Evolutionary conservation across 805 yeast species (phyloP).

Genomic region (Pichia exigua): DNA sequence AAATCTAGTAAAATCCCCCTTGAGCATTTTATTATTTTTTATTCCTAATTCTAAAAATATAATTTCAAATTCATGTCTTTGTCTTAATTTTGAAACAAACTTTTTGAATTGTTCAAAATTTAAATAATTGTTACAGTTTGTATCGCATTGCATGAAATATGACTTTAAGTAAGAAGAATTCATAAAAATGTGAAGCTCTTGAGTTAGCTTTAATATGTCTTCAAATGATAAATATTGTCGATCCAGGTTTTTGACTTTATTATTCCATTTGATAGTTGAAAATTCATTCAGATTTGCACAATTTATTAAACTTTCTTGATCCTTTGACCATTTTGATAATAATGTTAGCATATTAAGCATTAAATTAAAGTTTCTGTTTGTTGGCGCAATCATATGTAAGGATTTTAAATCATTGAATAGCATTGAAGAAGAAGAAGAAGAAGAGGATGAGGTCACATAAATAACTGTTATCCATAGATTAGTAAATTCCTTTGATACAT

Average conservation of each 20-base stretch:
- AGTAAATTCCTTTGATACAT: slow-evolving; percentile 57
- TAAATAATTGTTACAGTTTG: slow-evolving; percentile 40
- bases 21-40: slow-evolving; percentile 17
- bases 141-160: slow-evolving; percentile 50
- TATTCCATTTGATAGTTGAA: slow-evolving; percentile 5
- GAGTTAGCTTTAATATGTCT: slow-evolving; percentile 60
- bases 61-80: slow-evolving; percentile 49
- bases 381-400: slow-evolving; percentile 65
- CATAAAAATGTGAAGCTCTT: slow-evolving; percentile 65
- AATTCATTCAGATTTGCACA: slow-evolving; percentile 6
- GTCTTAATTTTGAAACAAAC: slow-evolving; percentile 63
- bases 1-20: slow-evolving; percentile 36
- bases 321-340: slow-evolving; percentile 32
- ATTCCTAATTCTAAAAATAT: slow-evolving; percentile 30
- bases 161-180: slow-evolving; percentile 41
- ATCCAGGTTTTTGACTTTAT: slow-evolving; percentile 1
- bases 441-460: slow-evolving; percentile 36
- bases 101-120: slow-evolving; percentile 66
- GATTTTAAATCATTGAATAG: slow-evolving; percentile 56
- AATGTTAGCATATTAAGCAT: slow-evolving; percentile 48
- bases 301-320: slow-evolving; percentile 9
- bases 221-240: slow-evolving; percentile 40
- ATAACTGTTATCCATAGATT: slow-evolving; percentile 75
- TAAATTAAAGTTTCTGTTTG: slow-evolving; percentile 42
- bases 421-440: slow-evolving; percentile 21